Evolutionary conservation across 352 stramenopile genomes (phyloP).

Genomic region (Phytopythium ostracodes): DNA sequence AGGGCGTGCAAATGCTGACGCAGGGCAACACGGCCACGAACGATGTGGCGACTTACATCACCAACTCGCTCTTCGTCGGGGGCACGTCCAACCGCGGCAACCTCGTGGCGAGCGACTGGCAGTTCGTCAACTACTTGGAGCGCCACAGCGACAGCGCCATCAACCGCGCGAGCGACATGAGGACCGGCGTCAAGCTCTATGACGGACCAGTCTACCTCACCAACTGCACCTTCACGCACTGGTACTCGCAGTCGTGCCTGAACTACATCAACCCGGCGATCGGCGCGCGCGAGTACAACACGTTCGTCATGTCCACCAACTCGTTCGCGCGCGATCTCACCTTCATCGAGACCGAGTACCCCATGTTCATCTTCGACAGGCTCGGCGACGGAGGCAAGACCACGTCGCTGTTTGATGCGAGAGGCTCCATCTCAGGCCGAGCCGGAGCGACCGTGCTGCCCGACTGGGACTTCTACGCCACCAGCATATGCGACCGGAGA

Average conservation of each 20-base stretch:
- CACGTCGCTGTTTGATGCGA: constrained; percentile 22
- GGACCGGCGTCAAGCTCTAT: constrained; percentile 36
- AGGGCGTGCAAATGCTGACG: constrained; percentile 34
- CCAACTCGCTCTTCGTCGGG: constrained; percentile 35
- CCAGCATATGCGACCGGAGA: constrained; percentile 9
- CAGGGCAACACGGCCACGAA: constrained; percentile 23
- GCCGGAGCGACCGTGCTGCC: constrained; percentile 19
- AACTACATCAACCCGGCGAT: constrained; percentile 34
- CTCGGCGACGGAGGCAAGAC: constrained; percentile 29
- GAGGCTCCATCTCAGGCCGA: constrained; percentile 20
- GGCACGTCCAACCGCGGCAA: constrained; percentile 37
- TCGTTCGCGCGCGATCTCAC: constrained; percentile 13
- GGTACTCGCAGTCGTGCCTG: constrained; percentile 35
- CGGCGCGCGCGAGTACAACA: constrained; percentile 29
- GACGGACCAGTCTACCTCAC: constrained; percentile 28
- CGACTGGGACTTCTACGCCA: constrained; percentile 33
- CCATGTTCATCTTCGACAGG: constrained; percentile 20
- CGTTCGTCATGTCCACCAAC: constrained; percentile 27
- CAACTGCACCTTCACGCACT: constrained; percentile 31
- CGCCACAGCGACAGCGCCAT: constrained; percentile 30
- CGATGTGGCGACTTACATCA: constrained; percentile 23
- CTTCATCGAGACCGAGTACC: constrained; percentile 25
- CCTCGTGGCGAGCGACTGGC: constrained; percentile 21
- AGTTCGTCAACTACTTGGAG: constrained; percentile 36
- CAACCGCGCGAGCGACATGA: constrained; percentile 18